Base-by-base conservation (phyloP, 2,329 filamentous ascomycete genomes). In the Colletotrichum cordylinicola region DNA sequence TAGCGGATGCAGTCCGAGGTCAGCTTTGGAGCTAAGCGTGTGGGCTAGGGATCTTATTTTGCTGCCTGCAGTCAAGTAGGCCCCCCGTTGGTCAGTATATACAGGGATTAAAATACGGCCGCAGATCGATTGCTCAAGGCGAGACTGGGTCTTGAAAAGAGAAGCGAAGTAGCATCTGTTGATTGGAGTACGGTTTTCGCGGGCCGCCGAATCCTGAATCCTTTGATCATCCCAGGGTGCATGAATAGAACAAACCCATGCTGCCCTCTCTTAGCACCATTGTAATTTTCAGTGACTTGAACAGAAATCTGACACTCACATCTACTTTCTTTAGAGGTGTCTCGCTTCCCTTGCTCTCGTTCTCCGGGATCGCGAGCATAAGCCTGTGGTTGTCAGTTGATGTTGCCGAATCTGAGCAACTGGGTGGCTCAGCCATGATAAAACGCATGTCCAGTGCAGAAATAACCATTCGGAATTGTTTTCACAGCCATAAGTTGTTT, bases 281-380 rank as follows among this genome's bases (percentile, higher is more conserved):
- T 43, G 16, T 4, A 18, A 9, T 43, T n/a, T 1, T 8, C 3
- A 48, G 1, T 12, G 12, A 48, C 43, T 48, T 48, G 10, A 12
- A 48, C 18, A 48, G 0, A n/a, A 48, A 0, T 21, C 1, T 1
- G 18, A 6, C 18, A 48, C 1, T 21, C 43, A 21, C 43, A 10
- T n/a, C 4, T 0, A 43, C 37, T 8, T 39, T 16, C 37, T 39
- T 8, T 43, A 0, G 39, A 43, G 39, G 0, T 43, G 16, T 5
- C 39, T 1, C 6, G 18, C 8, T 43, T 39, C 37, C 8, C 37
- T 2, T 39, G 16, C 37, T 18, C 16, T 39, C 16, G 37, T 39
- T 39, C 16, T 39, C 9, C 39, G 10, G 39, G 39, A 48, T n/a
- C 39, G 39, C 39, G 9, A 48, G 18, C 37, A 18, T 39, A 5